Evolutionary conservation across 2,329 filamentous ascomycete genomes (phyloP).

Genomic region (Fusarium bactridioides): DNA sequence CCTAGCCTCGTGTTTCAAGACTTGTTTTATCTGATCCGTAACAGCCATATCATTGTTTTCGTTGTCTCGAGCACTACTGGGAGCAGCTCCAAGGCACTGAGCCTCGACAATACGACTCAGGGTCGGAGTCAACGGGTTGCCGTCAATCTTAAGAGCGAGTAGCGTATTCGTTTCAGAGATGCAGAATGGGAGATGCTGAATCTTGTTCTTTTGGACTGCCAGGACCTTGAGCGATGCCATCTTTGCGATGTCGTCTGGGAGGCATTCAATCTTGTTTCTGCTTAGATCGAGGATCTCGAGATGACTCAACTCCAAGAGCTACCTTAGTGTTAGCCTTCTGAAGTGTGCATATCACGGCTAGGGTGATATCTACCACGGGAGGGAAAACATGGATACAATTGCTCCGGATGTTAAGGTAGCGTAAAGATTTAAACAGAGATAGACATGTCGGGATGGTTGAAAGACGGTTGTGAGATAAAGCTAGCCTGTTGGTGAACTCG

Average conservation of each 20-base stretch:
- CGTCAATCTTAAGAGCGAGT: neutral
- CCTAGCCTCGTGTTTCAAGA: neutral
- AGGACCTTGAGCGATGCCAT: neutral
- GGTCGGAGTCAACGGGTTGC: neutral
- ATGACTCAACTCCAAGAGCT: neutral
- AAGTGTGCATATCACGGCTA: fast-evolving
- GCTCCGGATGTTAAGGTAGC: neutral
- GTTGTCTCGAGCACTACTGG: neutral
- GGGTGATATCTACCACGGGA: neutral
- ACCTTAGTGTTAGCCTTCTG: neutral
- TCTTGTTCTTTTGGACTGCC: neutral
- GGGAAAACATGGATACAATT: neutral
- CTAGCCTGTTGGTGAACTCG: neutral
- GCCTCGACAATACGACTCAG: neutral
- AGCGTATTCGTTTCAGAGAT: neutral
- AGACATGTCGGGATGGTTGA: neutral
- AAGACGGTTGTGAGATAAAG: neutral
- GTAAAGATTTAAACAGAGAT: neutral
- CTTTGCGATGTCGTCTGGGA: neutral
- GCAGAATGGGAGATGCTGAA: neutral
- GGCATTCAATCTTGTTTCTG: neutral
- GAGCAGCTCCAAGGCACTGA: neutral
- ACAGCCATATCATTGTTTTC: neutral
- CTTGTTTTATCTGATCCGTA: neutral
- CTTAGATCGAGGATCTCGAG: neutral